Evolutionary conservation across 805 yeast genomes (phyloP), one percentile per base, ranked within the genome.

Genomic region (Lipomyces kockii): DNA sequence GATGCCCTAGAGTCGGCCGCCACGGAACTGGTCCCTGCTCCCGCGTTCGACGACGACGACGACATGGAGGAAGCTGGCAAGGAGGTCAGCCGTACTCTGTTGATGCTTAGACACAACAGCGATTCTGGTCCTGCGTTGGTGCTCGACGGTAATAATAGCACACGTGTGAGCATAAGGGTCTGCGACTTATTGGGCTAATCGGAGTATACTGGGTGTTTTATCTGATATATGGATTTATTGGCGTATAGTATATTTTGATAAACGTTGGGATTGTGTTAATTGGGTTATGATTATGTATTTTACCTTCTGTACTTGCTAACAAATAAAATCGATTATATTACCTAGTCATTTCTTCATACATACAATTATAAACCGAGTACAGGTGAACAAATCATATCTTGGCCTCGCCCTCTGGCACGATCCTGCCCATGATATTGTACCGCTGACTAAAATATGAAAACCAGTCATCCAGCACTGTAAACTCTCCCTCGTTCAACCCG

Each of bases 401-500:
- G 20, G 67, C 57, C 32, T 51, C 65, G 3, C 39, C 58, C 6
- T 56, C 68, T 20, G 59, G 27, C 43, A 57, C 60, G 29, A 65
- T 43, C 25, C 20, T 43, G 9, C 72, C 72, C 71, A 69, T 63
- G 25, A 69, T 58, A 53, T 65, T 67, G 52, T 69, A 69, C 49
- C 72, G 32, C 60, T 69, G 72, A 14, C 64, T 58, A 75, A 90
- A 91, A 70, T 83, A 83, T 17, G 85, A 81, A 72, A 76, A 85
- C 97, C 97, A 91, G 72, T 90, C 93, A 63, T 89, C 87, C 65
- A 91, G 83, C 1, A 85, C 87, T 74, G 80, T 80, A 64, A 79
- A 76, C 78, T 91, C 91, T 68, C 84, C 85, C 11, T 84, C 90
- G 27, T 84, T 82, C 71, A 91, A 82, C 56, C 77, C 83, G 7